Percentiles rank a stretch among this genome's conserved stretches.
These are phyloP conservation scores for Paramecium sexaurelia DNA, from an alignment of 73 alveolate genomes.

Conservation along the genomic window DNA sequence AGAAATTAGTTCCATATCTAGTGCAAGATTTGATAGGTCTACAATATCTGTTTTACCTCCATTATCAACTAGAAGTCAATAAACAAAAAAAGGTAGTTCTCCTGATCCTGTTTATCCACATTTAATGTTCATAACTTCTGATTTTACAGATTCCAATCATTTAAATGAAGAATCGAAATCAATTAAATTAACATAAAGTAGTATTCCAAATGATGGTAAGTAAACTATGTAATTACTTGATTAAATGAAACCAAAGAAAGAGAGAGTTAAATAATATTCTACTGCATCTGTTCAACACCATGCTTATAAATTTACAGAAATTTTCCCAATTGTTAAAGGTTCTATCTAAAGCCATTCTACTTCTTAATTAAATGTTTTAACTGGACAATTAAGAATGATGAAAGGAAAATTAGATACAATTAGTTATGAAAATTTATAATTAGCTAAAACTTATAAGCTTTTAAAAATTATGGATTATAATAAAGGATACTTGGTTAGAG, in stretches of 20 bases:
- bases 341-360: slow-evolving; percentile 36
- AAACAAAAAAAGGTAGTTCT: background rate
- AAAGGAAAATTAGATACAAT: slow-evolving; percentile 12
- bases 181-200: background rate
- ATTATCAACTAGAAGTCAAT: background rate
- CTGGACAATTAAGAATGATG: slow-evolving; percentile 2
- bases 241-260: background rate
- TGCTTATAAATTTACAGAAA: slow-evolving; percentile 3
- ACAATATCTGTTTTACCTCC: background rate
- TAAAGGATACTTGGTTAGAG: slow-evolving; percentile 6
- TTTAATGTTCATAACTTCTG: slow-evolving; percentile 47
- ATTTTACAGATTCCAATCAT: slow-evolving; percentile 1
- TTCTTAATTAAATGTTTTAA: background rate
- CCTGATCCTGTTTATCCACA: background rate
- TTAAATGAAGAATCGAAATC: slow-evolving; percentile 25
- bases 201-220: background rate
- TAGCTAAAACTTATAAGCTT: slow-evolving; percentile 36
- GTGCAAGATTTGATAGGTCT: background rate
- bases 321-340: slow-evolving; percentile 44
- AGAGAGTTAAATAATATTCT: slow-evolving; percentile 18
- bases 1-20: background rate
- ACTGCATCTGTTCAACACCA: background rate
- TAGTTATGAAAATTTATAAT: slow-evolving; percentile 5
- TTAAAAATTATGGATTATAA: slow-evolving; percentile 37
- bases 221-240: slow-evolving; percentile 15